Percentiles rank a stretch among this genome's conserved stretches.
phyloP scores from a whole-genome alignment of 305 asterid genomes.

The Solanum hybrid region DNA sequence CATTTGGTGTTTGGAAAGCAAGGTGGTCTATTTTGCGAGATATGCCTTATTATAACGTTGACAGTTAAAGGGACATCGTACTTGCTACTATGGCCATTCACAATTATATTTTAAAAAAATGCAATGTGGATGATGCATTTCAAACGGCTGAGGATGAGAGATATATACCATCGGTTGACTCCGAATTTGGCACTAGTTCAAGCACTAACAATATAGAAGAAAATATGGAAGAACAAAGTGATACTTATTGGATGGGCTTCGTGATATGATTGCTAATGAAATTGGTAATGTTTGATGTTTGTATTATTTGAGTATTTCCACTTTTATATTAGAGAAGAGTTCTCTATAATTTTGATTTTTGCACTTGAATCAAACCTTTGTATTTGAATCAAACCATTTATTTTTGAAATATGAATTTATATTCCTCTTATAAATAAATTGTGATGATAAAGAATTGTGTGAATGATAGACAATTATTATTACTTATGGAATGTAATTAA shows the following conservation, averaged over 20 bases:
- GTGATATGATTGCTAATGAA: neutral
- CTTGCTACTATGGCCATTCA: neutral
- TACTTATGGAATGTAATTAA: neutral
- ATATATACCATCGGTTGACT: neutral
- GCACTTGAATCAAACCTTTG: neutral
- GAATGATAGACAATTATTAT: neutral
- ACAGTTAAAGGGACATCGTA: too few relatives aligned
- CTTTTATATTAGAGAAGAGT: neutral
- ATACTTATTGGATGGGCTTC: neutral
- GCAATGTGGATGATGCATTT: neutral
- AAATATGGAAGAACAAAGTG: neutral
- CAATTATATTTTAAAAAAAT: neutral
- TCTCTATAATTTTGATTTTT: neutral
- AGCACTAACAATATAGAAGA: neutral
- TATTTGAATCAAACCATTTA: neutral
- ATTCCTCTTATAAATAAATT: neutral
- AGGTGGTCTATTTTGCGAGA: too few relatives aligned
- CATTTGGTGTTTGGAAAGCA: neutral
- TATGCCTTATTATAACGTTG: neutral
- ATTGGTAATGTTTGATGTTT: neutral
- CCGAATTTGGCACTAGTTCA: neutral
- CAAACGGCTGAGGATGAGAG: neutral
- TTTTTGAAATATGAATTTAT: neutral
- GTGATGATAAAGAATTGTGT: neutral
- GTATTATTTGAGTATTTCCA: neutral